Evolutionary conservation across 352 stramenopile species (phyloP), one percentile per base, ranked within the genome.

Genomic region (Phytopythium vexans): DNA sequence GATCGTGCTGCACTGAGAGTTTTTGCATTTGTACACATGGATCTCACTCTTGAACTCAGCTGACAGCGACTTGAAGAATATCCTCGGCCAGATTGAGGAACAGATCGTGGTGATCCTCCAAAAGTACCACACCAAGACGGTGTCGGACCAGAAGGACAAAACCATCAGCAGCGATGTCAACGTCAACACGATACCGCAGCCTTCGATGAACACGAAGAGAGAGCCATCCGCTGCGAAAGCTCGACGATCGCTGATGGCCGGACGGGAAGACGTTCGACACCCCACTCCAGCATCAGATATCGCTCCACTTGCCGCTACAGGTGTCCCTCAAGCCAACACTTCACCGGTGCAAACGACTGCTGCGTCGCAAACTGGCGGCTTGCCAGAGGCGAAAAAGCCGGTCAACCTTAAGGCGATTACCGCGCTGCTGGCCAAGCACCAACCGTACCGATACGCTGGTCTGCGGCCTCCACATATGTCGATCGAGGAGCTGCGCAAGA

Each of bases 401-500:
- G n/a, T 54, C 33, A 72, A 52, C 51, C 33, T 72, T 34, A 74
- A 67, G 50, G 55, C 56, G 1, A 66, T 76, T 33, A 67, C 70
- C 6, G 56, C 68, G 2, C 48, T 87, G 21, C 45, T 81, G n/a
- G 63, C 77, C 3, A 90, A 86, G 44, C 55, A 86, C 27, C 79
- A 92, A 35, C 82, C 78, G 12, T 94, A 89, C 54, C 74, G 82
- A 9, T 94, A 94, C 54, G 59, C 47, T 31, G 73, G 69, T 14
- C 56, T 94, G 41, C 66, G 72, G 7, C 77, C 79, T 1, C 82
- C 81, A 36, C 79, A 90, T 27, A 60, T 94, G 56, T 90, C 82
- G 0, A 63, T 90, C 31, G 74, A 89, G 14, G 84, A 92, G 54
- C 71, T 92, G 49, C 82, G 83, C 41, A 88, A 88, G 58, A 91